These are phyloP conservation scores for Phlebopus sp. DNA, from an alignment of 1,284 basidiomycete genomes.

Conservation along the genomic window DNA sequence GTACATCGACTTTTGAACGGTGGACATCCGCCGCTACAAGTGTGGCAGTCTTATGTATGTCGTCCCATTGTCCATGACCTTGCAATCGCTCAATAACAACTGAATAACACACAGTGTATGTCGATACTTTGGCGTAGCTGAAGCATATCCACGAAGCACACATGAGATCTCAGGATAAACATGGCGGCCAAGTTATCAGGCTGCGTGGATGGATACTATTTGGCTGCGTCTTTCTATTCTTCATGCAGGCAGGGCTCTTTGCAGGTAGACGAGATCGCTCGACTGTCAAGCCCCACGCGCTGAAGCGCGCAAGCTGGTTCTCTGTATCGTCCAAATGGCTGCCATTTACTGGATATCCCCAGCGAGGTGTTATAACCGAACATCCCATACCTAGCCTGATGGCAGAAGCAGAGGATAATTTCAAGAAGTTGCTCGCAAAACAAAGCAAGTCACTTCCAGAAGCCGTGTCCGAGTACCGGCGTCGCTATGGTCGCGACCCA, in stretches of 20 bases:
- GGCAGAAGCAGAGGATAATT: slow-evolving; percentile 70
- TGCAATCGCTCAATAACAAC: not conserved
- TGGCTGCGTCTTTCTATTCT: slow-evolving; percentile 45
- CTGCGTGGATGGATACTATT: slow-evolving; percentile 44
- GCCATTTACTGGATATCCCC: slow-evolving; percentile 9
- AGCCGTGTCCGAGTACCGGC: slow-evolving; percentile 77
- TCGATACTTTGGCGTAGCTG: too few relatives aligned
- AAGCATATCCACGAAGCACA: not conserved
- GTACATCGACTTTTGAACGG: too few relatives aligned
- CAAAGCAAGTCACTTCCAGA: slow-evolving; percentile 77
- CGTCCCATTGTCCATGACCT: not conserved
- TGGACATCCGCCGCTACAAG: too few relatives aligned
- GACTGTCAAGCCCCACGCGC: slow-evolving; percentile 5
- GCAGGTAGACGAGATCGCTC: slow-evolving; percentile 33
- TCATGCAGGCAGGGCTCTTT: slow-evolving; percentile 57
- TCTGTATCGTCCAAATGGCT: slow-evolving; percentile 16
- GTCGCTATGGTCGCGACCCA: slow-evolving; percentile 75
- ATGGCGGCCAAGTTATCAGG: slow-evolving; percentile 20
- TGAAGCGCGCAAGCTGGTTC: slow-evolving; percentile 16
- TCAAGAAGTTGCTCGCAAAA: slow-evolving; percentile 57
- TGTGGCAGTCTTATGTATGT: not conserved
- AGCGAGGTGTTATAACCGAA: slow-evolving; percentile 24
- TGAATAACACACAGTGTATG: not conserved
- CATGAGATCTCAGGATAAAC: slow-evolving; percentile 23
- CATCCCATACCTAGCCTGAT: slow-evolving; percentile 86